phyloP scores from a whole-genome alignment of 495 filamentous ascomycete species.

The Talaromyces wortmannii region DNA sequence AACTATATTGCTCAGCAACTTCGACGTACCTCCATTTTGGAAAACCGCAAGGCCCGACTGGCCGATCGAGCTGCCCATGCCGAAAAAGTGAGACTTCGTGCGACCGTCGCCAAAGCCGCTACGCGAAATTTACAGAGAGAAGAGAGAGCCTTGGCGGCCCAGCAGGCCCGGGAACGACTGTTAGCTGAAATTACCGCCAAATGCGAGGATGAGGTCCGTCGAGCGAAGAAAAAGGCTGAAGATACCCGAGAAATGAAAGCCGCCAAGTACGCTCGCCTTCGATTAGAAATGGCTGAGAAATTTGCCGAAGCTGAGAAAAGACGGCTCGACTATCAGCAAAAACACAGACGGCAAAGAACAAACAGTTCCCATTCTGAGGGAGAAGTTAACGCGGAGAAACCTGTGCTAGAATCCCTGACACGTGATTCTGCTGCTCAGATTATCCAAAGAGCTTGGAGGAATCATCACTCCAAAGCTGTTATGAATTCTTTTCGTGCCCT shows the following conservation, averaged over 20 bases:
- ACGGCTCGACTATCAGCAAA: conserved; percentile 45
- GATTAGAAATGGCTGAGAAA: conserved; percentile 79
- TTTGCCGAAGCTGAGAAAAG: conserved; percentile 82
- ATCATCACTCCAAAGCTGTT: conserved; percentile 47
- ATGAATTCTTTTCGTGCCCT: conserved; percentile 63
- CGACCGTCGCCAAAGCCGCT: conserved; percentile 75
- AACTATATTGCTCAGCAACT: conserved; percentile 85
- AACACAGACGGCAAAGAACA: conserved; percentile 56
- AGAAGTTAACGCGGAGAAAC: conserved; percentile 44
- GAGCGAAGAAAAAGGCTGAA: conserved; percentile 89
- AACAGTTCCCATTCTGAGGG: conserved; percentile 51
- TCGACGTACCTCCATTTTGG: conserved; percentile 83
- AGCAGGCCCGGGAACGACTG: conserved; percentile 83
- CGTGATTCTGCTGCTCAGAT: conserved; percentile 60
- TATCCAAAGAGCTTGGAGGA: conserved; percentile 77
- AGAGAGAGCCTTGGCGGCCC: conserved; percentile 81
- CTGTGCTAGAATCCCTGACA: conserved; percentile 39
- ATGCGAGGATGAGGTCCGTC: conserved; percentile 90
- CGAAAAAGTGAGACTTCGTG: conserved; percentile 90
- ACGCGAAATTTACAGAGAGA: conserved; percentile 60
- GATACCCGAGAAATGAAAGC: conserved; percentile 87
- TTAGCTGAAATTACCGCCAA: conserved; percentile 88
- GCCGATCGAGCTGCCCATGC: conserved; percentile 92
- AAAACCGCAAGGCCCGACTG: conserved; percentile 85
- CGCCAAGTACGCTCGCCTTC: conserved; percentile 69